Base-by-base conservation (phyloP, 2,329 filamentous ascomycete genomes). In the Fusarium sp. region DNA sequence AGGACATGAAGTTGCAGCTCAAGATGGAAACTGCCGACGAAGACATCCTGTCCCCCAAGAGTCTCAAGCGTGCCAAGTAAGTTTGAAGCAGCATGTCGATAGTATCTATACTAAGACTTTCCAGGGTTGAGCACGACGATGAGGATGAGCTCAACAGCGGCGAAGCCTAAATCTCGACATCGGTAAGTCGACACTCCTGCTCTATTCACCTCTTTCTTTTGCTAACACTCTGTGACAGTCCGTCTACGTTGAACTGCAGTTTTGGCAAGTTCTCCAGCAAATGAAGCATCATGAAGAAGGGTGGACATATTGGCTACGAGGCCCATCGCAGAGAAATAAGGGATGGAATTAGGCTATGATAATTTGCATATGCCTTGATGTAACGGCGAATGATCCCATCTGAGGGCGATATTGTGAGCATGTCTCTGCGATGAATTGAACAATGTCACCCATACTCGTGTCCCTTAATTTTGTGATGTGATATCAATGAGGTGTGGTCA, bases 51-150 rank as follows among this genome's bases (percentile, higher is more conserved):
- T 69, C 43, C 18, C 58, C 65, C 34, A 49, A 59, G 10, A 58
- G 61, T 11, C 30, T 55, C 23, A 81, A 81, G 72, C 74, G 70
- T n/a, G 23, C 34, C 21, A 73, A 73, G 73, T 75, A 53, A 43
- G 73, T 67, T 50, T 51, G 3, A 21, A 2, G 26, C 23, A 21
- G 16, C 3, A 26, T 12, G 8, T 19, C 8, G 9, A 19, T 12
- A 72, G 73, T 75, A 42, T 41, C 68, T 67, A 53, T 57, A 3
- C 18, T 12, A 31, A 6, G 37, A 6, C 18, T n/a, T 9, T 12
- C 6, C 25, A 75, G 73, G 62, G 41, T 43, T 18, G 71, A 74
- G 59, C 42, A 45, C 14, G 56, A 73, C 41, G 54, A 58, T 5
- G 62, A 57, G 14, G 45, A 48, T 16, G 65, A 37, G 13, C 23